Evolutionary conservation across 305 asterid genomes (phyloP).

Genomic region (Fraxinus nigra): DNA sequence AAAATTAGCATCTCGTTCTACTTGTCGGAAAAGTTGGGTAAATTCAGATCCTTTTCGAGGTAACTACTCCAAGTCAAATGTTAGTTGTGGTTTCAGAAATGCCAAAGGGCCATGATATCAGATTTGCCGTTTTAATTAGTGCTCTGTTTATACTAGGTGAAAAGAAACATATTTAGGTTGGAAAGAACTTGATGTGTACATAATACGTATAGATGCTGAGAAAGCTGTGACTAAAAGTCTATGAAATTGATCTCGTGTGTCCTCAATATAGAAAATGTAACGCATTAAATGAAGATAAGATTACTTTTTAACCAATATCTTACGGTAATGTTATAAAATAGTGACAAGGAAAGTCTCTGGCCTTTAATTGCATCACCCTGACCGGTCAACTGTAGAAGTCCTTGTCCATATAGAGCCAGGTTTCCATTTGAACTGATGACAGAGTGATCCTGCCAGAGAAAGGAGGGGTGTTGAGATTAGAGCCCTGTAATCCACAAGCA

Average conservation of each 20-base stretch:
- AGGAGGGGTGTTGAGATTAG: conserved; percentile 16
- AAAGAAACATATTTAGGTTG: not conserved
- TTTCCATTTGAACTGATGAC: conserved; percentile 86
- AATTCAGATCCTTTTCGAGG: not conserved
- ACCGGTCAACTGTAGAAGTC: conserved; percentile 74
- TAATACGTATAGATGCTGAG: not conserved
- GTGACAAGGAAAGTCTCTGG: conserved; percentile 85
- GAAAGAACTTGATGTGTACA: not conserved
- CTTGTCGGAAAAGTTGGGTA: not conserved
- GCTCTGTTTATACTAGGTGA: not conserved
- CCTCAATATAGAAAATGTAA: conserved; percentile 11
- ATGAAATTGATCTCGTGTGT: conserved; percentile 8
- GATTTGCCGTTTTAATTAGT: not conserved
- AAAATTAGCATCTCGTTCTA: not conserved
- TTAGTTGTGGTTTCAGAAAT: not conserved
- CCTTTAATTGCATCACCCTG: conserved; percentile 91
- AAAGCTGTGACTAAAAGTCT: not conserved
- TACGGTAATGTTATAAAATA: conserved; percentile 89
- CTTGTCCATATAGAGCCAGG: conserved; percentile 89
- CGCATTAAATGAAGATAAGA: conserved; percentile 16
- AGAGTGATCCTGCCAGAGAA: conserved; percentile 70
- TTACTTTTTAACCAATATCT: conserved; percentile 31
- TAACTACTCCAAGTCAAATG: not conserved
- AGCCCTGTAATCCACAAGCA: conserved; percentile 17
- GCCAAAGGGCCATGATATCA: conserved; percentile 6